Base-by-base conservation (phyloP, 352 stramenopile species). In the Pythium pyrilobum region DNA sequence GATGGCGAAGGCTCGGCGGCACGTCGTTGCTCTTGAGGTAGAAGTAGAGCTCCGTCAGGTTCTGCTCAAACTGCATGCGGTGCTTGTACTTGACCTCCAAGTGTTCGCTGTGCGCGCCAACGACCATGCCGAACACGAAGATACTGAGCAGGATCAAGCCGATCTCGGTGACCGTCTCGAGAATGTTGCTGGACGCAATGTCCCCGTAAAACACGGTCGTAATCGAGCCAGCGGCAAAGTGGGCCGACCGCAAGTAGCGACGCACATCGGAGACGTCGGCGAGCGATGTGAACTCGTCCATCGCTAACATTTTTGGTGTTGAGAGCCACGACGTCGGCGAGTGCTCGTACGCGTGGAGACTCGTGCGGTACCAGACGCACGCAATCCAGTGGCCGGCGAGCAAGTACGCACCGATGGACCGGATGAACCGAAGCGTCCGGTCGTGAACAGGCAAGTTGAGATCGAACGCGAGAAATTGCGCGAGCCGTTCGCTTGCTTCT, bases 171-270 rank as follows among this genome's bases (percentile, higher is more conserved):
- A 83, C 53, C 0, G 72, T 81, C 48, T 89, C 78, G 12, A 80
- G 20, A 13, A 81, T 55, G 52, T 89, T 89, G 50, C 72, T 68
- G 25, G 74, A 83, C 31, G 71, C 71, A 10, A 89, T 83, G 36
- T 89, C 78, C 0, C 78, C 76, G 37, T 86, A 89, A 18, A 86
- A 87, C 3, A 86, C 71, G 1, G 78, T 89, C 1, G 78, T 76
- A 53, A 86, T 87, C 12, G 78, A 87, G 11, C 74, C 75, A 7
- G 69, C 69, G 0, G 72, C 68, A 39, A 87, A 89, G 36, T 89
- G 77, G 7, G 81, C 57, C 13, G 75, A 74, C 1, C 75, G 75
- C 23, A 87, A 32, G 51, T 89, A 89, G 7, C 67, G 66, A 7
- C 75, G 65, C 15, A 61, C 59, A 3, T 66, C 64, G 2, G 73